Evolutionary conservation across 768 basidiomycete genomes (phyloP).

Genomic region (Mycena crocata): DNA sequence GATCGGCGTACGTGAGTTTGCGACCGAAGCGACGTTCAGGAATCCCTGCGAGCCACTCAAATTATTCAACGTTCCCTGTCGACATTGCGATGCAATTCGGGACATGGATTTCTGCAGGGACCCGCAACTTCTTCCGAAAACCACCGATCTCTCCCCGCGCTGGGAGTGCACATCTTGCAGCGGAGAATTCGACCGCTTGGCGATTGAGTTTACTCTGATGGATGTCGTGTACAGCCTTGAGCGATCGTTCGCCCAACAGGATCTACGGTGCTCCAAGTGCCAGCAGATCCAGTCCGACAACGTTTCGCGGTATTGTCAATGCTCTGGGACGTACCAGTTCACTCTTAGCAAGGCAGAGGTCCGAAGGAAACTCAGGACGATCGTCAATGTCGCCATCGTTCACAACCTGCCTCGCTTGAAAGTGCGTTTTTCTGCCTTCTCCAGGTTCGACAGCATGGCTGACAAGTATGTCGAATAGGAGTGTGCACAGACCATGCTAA

Average conservation of each 20-base stretch:
- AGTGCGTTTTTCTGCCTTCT: conserved; percentile 52
- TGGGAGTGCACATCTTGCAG: conserved; percentile 82
- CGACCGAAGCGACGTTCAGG: conserved; percentile 84
- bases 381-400: conserved; percentile 84
- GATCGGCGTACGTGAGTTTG: conserved; percentile 88
- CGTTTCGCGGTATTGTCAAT: conserved; percentile 84
- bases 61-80: conserved; percentile 88
- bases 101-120: conserved; percentile 98
- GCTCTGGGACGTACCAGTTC: conserved; percentile 86
- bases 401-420: conserved; percentile 77
- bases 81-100: conserved; percentile 83
- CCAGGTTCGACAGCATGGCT: conserved; percentile 11
- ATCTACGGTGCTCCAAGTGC: conserved; percentile 90
- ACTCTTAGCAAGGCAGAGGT: conserved; percentile 80
- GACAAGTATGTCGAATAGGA: conserved; percentile 49
- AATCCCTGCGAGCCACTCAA: conserved; percentile 94
- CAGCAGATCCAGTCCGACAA: conserved; percentile 92
- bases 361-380: conserved; percentile 78
- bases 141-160: conserved; percentile 59
- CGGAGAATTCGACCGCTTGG: conserved; percentile 88
- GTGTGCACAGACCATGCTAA: conserved; percentile 57
- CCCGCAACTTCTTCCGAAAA: conserved; percentile 77
- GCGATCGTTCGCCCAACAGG: conserved; percentile 86
- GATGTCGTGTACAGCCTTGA: conserved; percentile 78
- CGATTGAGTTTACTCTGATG: conserved; percentile 90